Base-by-base conservation (phyloP, 352 stramenopile species). In the Phytophthora sojae region DNA sequence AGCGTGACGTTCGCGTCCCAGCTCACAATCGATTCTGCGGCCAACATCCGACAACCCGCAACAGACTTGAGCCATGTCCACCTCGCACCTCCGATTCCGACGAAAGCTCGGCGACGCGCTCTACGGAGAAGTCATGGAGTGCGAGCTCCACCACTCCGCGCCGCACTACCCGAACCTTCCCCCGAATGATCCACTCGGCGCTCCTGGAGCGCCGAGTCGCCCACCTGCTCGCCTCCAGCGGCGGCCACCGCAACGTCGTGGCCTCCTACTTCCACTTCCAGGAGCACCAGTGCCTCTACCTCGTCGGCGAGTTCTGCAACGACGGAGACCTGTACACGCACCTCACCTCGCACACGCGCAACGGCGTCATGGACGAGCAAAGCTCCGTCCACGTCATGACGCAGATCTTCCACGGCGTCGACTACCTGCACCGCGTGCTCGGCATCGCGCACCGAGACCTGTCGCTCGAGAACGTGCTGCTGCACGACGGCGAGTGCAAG, bases 381-480 rank as follows among this genome's bases (percentile, higher is more conserved):
- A 56, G 23, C 2, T 55, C 74, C n/a, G 17, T 78, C 4, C 5
- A 32, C 0, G 64, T 71, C 26, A 74, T 78, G 44, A 52, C 19
- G 8, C 74, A 84, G 52, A 60, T 84, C 60, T 56, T 73, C 4
- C 25, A 25, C 4, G 86, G 89, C 14, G 69, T 92, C 7, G 54
- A 61, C 8, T 89, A 85, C 51, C 61, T 93, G 12, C 83, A 92
- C 65, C 21, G 49, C 14, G 64, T 80, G 44, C 35, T 64, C 11
- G 82, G 84, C 52, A 78, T 95, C 29, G 84, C 82, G 25, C 96
- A 98, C 75, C 86, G 95, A 59, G 97, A 99, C 72, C 84, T 99
- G 50, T 98, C 91, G 1, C 76, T 99, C 15, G 96, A 99, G 77
- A 99, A 99, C 80, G 91, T 99, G 45, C 79, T 99, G 17, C 81